Percentiles rank a stretch among this genome's conserved stretches.
phyloP scores from a whole-genome alignment of 257 asterid genomes.

The Nicotiana benthamiana region DNA sequence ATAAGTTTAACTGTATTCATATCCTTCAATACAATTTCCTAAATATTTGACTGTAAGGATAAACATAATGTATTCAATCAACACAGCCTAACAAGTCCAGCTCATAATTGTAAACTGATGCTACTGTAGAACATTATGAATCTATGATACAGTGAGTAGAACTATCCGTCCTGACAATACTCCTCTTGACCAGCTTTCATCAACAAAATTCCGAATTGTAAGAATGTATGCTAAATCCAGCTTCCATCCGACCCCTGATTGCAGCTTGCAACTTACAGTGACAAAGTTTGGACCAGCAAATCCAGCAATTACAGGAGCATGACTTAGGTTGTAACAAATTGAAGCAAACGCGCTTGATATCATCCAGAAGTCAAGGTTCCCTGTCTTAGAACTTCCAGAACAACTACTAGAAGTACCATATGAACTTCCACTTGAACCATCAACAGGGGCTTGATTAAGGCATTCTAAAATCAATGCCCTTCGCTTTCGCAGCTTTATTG shows the following conservation, averaged over 20 bases:
- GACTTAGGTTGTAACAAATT: background rate
- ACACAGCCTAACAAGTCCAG: background rate
- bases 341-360: background rate
- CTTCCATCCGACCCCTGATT: background rate
- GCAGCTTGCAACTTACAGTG: background rate
- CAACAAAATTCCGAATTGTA: background rate
- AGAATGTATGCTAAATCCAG: background rate
- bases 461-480: constrained; percentile 62
- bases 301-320: background rate
- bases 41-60: no score
- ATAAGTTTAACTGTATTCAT: background rate
- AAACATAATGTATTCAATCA: background rate
- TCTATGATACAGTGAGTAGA: background rate
- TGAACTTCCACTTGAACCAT: constrained; percentile 80
- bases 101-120: background rate
- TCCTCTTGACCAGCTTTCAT: background rate
- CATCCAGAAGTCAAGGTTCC: constrained; percentile 64
- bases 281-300: background rate
- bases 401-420: constrained; percentile 70
- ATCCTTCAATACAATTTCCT: background rate
- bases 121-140: background rate
- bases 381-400: constrained; percentile 59
- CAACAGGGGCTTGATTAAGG: constrained; percentile 92
- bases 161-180: background rate
- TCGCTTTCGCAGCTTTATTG: constrained; percentile 75